phyloP scores from a whole-genome alignment of 2,329 filamentous ascomycete species.

The Phialophora macrospora region DNA sequence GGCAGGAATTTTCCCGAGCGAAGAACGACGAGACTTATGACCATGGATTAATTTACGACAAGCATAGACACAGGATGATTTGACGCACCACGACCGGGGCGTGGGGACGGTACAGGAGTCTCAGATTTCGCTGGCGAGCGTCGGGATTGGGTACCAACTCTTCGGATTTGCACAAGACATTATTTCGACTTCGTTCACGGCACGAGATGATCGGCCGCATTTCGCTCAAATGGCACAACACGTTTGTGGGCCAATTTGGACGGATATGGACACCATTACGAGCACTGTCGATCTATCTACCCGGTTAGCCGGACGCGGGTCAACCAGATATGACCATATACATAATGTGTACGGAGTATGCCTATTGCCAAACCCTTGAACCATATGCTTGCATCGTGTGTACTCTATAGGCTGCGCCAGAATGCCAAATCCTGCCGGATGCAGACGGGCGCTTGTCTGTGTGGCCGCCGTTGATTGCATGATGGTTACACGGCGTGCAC shows the following conservation, averaged over 20 bases:
- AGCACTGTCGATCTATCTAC: background rate
- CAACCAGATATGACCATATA: slow-evolving; percentile 11
- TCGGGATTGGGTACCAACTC: background rate
- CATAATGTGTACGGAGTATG: slow-evolving; percentile 18
- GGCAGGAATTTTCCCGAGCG: slow-evolving; percentile 54
- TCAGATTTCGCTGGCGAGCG: background rate
- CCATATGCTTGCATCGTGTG: background rate
- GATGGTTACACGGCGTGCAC: slow-evolving; percentile 10
- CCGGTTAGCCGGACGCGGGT: slow-evolving; percentile 2
- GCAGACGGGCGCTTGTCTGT: background rate
- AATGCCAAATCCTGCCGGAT: background rate
- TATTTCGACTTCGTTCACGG: slow-evolving; percentile 8
- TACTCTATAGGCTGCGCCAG: background rate
- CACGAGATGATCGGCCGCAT: background rate
- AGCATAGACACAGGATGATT: slow-evolving; percentile 16
- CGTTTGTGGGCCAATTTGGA: background rate
- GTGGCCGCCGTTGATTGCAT: background rate
- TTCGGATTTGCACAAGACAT: slow-evolving; percentile 10
- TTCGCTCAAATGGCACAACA: background rate
- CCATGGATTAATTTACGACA: slow-evolving; percentile 36
- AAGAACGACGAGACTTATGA: slow-evolving; percentile 56
- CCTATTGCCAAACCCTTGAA: slow-evolving; percentile 7
- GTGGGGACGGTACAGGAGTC: slow-evolving; percentile 6
- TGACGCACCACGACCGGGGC: background rate
- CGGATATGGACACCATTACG: background rate